These are phyloP conservation scores for Tulasnella sp. DNA, from an alignment of 768 basidiomycete species.

Conservation along the genomic window DNA sequence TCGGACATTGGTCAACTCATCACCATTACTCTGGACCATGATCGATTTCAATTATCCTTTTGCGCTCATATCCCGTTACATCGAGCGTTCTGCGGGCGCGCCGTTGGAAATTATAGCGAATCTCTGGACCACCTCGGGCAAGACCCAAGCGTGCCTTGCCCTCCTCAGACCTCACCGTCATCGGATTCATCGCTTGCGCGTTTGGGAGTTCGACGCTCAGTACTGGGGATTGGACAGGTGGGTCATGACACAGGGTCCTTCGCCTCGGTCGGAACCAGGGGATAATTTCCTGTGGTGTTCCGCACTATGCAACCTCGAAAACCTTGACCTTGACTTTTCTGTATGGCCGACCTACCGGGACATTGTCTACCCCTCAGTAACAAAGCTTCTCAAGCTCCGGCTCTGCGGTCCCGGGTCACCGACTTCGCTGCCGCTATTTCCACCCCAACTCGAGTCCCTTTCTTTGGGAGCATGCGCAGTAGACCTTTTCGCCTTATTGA, in stretches of 20 bases:
- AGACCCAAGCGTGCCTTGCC: background rate
- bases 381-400: background rate
- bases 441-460: background rate
- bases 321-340: background rate
- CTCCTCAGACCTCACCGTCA: background rate
- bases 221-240: background rate
- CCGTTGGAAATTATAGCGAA: background rate
- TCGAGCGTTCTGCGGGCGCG: background rate
- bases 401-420: background rate
- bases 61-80: background rate
- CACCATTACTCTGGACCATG: background rate
- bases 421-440: background rate
- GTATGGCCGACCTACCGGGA: background rate
- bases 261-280: background rate
- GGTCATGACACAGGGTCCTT: background rate
- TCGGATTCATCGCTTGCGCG: background rate
- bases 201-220: background rate
- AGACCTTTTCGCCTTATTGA: background rate
- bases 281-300: background rate
- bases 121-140: background rate
- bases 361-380: background rate
- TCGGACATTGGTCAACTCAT: background rate
- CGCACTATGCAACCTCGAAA: background rate
- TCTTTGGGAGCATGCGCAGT: background rate
- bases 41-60: background rate